Percentiles rank a stretch among this genome's conserved stretches.
Conservation (phyloP, 148 eudicot species). For the Heliamphora exappendiculata region DNA sequence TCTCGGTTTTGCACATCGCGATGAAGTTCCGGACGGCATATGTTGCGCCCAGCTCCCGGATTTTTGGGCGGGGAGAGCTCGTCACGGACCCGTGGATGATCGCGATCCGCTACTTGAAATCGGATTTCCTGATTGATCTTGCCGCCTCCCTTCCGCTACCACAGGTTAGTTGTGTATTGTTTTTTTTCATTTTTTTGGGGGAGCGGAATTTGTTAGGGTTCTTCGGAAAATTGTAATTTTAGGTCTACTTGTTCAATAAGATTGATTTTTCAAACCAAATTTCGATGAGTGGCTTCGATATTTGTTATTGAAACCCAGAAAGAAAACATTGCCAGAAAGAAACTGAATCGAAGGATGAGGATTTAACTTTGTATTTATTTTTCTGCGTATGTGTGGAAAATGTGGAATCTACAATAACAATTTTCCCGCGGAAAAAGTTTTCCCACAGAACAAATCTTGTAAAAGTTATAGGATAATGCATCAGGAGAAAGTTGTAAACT, state of each 20-base stretch:
- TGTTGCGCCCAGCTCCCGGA: slow-evolving; percentile 27
- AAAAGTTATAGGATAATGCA: too few relatives aligned
- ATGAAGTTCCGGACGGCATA: slow-evolving; percentile 51
- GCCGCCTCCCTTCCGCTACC: slow-evolving; percentile 55
- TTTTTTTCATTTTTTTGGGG: background rate
- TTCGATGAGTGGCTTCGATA: too few relatives aligned
- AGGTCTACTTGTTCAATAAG: background rate
- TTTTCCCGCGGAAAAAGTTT: too few relatives aligned
- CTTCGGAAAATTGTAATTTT: background rate
- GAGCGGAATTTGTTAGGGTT: background rate
- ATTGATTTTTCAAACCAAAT: too few relatives aligned
- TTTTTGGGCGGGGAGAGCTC: slow-evolving; percentile 48
- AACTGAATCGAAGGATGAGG: too few relatives aligned
- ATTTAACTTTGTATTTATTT: too few relatives aligned
- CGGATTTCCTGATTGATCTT: slow-evolving; percentile 34
- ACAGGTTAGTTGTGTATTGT: slow-evolving; percentile 21
- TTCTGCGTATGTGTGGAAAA: too few relatives aligned
- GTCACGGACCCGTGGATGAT: slow-evolving; percentile 35
- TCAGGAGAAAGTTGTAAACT: too few relatives aligned
- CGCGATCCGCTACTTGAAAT: slow-evolving; percentile 25
- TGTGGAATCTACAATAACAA: too few relatives aligned
- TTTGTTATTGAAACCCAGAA: too few relatives aligned
- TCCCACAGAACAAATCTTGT: too few relatives aligned
- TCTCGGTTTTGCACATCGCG: slow-evolving; percentile 29
- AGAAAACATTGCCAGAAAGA: too few relatives aligned